These are phyloP conservation scores for Fusarium circinatum DNA, from an alignment of 2,329 filamentous ascomycete species.

Conservation along the genomic window DNA sequence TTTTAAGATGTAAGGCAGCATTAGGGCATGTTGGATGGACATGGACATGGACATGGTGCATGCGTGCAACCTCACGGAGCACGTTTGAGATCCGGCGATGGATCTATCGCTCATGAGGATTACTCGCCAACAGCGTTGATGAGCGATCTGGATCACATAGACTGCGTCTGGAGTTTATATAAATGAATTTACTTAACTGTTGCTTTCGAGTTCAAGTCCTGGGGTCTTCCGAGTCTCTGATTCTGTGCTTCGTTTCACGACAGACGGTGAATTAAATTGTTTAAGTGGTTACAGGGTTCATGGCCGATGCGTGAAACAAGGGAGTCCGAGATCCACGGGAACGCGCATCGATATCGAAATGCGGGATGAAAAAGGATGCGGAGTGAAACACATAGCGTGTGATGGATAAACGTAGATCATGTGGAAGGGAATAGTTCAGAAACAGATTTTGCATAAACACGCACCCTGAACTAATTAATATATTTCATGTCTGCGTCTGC, in stretches of 20 bases:
- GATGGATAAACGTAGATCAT: slow-evolving; percentile 20
- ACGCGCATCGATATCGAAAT: slow-evolving; percentile 19
- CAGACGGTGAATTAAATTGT: not conserved
- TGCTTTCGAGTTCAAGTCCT: not conserved
- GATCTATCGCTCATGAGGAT: slow-evolving; percentile 4
- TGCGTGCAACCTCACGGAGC: slow-evolving; percentile 37
- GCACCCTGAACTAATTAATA: slow-evolving; percentile 19
- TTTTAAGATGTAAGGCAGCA: slow-evolving; percentile 17
- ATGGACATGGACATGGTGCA: slow-evolving; percentile 15
- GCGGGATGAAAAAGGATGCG: slow-evolving; percentile 35
- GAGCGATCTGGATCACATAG: slow-evolving; percentile 36
- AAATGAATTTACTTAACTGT: not conserved
- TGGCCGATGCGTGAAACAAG: slow-evolving; percentile 27
- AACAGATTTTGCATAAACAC: slow-evolving; percentile 14
- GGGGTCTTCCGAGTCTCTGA: not conserved
- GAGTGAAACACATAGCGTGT: slow-evolving; percentile 18
- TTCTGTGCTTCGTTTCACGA: not conserved
- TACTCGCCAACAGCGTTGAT: slow-evolving; percentile 24
- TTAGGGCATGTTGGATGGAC: slow-evolving; percentile 34
- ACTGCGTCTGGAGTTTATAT: slow-evolving; percentile 27
- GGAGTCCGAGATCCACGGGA: slow-evolving; percentile 20
- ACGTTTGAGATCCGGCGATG: slow-evolving; percentile 29
- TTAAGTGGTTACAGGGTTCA: slow-evolving; percentile 13
- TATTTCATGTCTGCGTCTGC: not conserved
- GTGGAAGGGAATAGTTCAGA: slow-evolving; percentile 13